phyloP scores from a whole-genome alignment of 108 stramenopile species.

The Parmales sp. region DNA sequence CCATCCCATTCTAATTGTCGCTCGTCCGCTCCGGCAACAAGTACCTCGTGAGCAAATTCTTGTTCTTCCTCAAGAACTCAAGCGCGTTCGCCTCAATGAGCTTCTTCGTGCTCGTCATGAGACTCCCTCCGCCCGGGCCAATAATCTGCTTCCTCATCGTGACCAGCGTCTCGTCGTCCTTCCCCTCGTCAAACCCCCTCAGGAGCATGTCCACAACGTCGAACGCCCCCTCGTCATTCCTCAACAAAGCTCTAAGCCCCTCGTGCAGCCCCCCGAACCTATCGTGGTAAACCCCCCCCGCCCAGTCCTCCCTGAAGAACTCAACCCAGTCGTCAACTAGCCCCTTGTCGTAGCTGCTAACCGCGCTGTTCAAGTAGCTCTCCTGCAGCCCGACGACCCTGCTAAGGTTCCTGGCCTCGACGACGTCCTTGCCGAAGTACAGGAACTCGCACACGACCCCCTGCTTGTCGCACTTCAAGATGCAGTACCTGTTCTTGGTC shows the following conservation, averaged over 20 bases:
- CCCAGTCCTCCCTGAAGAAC: constrained; percentile 32
- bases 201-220: not conserved
- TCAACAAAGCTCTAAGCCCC: not conserved
- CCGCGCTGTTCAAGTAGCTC: constrained; percentile 31
- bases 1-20: too few relatives aligned
- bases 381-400: constrained; percentile 33
- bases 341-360: constrained; percentile 26
- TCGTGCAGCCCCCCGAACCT: constrained; percentile 18
- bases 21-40: not conserved
- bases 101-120: constrained; percentile 6
- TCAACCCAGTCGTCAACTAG: constrained; percentile 28
- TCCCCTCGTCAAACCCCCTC: constrained; percentile 15
- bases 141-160: not conserved
- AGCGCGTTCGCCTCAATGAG: not conserved
- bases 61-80: constrained; percentile 12
- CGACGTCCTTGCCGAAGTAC: constrained; percentile 15
- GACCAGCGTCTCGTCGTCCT: constrained; percentile 19
- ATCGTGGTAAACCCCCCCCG: constrained; percentile 32
- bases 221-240: not conserved
- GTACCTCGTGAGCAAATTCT: not conserved
- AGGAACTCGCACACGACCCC: constrained; percentile 21
- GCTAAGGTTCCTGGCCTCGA: constrained; percentile 22
- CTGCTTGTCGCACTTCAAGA: constrained; percentile 14
- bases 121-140: not conserved
- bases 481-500: not conserved